Conservation (phyloP, 352 stramenopile species). For the Blastocystis sp. region DNA sequence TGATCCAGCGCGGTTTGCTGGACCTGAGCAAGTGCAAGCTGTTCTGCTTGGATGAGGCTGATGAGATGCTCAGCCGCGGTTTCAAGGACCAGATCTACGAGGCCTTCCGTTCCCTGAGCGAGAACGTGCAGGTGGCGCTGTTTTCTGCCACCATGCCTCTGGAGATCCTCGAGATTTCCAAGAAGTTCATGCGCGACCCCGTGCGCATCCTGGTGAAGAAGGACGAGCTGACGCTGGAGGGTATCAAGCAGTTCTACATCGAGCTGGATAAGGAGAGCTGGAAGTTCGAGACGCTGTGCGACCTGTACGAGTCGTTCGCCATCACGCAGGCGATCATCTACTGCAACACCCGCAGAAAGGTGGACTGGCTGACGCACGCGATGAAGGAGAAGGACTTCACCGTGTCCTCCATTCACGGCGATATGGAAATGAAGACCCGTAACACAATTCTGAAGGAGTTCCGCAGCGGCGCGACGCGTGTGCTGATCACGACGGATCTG, state of each 20-base stretch:
- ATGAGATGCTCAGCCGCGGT: constrained; percentile 98
- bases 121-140: constrained; percentile 90
- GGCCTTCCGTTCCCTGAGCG: constrained; percentile 95
- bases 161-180: constrained; percentile 97
- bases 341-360: constrained; percentile 98
- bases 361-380: constrained; percentile 98
- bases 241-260: constrained; percentile 99
- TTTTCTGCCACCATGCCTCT: constrained; percentile 99
- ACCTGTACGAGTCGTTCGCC: constrained; percentile 99
- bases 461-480: constrained; percentile 94
- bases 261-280: constrained; percentile 96
- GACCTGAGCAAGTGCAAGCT: constrained; percentile 91
- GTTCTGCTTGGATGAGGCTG: constrained; percentile 98
- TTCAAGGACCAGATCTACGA: constrained; percentile 99
- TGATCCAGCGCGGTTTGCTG: constrained; percentile 95
- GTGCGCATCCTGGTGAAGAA: constrained; percentile 99
- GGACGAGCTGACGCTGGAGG: constrained; percentile 98
- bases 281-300: constrained; percentile 99
- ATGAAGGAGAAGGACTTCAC: constrained; percentile 99
- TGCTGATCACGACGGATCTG: constrained; percentile 99
- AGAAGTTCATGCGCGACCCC: constrained; percentile 97
- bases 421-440: constrained; percentile 98
- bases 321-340: constrained; percentile 99
- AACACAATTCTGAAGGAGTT: constrained; percentile 99
- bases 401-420: constrained; percentile 98